Percentiles rank a stretch among this genome's conserved stretches.
Evolutionary conservation across 371 early-diverging fungal species (phyloP).

Genomic region (Mucor indicus): DNA sequence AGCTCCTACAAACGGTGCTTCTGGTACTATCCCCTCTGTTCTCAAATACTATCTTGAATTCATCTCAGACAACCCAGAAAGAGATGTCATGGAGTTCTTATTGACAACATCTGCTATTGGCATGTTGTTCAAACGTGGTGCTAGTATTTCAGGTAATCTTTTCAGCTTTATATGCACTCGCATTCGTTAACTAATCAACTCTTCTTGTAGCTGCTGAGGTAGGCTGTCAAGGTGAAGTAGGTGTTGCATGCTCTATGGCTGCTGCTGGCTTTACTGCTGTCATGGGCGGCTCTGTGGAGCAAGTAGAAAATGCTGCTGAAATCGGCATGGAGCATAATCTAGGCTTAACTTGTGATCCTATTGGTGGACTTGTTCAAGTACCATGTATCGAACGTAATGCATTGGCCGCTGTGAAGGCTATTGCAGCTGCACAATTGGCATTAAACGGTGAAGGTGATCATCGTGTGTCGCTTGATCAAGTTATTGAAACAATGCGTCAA

Average conservation of each 20-base stretch:
- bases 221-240: constrained; percentile 90
- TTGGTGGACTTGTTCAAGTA: constrained; percentile 90
- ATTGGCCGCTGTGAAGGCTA: constrained; percentile 92
- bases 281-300: constrained; percentile 89
- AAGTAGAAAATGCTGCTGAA: constrained; percentile 95
- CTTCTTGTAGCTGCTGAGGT: constrained; percentile 82
- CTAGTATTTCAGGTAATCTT: constrained; percentile 68
- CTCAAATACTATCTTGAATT: constrained; percentile 95
- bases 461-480: constrained; percentile 90
- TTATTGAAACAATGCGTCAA: constrained; percentile 95
- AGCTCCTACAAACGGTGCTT: constrained; percentile 92
- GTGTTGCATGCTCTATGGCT: constrained; percentile 95
- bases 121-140: constrained; percentile 95
- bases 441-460: constrained; percentile 89
- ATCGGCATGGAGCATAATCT: constrained; percentile 97
- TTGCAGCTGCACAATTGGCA: constrained; percentile 92
- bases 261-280: constrained; percentile 94
- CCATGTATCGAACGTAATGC: constrained; percentile 98
- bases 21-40: constrained; percentile 90
- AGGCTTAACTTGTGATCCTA: constrained; percentile 93
- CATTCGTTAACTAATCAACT: neutral
- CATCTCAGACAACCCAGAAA: constrained; percentile 82
- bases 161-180: neutral
- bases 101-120: constrained; percentile 92
- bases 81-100: constrained; percentile 89